Base-by-base conservation (phyloP, 176 grass and related monocot species). In the Secale cereale region DNA sequence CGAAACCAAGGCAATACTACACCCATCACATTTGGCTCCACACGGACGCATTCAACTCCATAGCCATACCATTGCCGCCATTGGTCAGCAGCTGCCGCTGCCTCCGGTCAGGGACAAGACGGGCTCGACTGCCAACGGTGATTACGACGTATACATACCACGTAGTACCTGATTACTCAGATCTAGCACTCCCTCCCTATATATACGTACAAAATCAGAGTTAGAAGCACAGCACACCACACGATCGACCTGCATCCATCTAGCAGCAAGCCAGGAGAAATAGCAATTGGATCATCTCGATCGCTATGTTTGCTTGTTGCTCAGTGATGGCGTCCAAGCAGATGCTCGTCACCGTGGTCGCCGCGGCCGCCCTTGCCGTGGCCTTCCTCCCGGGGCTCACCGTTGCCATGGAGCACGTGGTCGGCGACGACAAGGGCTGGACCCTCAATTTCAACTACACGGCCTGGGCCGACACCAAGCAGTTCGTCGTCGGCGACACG, bases 401-500 rank as follows among this genome's bases (percentile, higher is more conserved):
- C 31, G 63, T 26, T 12, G 86, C 71, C 36, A 75, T 84, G 3
- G 86, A 91, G n/a, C 85, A 87, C 46, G 3, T 31, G 23, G 87
- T 94, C 9, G 92, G 92, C 17, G 89, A 87, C 27, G 48, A 50
- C 1, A 15, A 35, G 2, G 92, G 92, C 22, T 91, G 92, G 89
- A 2, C 1, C 35, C 81, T 77, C 0, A 33, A 22, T 0, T 77
- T 87, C 80, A 66, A 91, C 83, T 91, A 91, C 66, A 32, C 59
- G 4, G 39, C 29, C 1, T 91, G 92, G 89, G 86, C 89, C 4
- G 70, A 62, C 6, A 67, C 43, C 28, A 91, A 86, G 29, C 65
- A 78, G 70, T 94, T 94, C 80, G 60, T 40, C 16, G 86, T 87
- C 61, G 92, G 92, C 65, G 92, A 94, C 75, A 86, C 76, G 41